Evolutionary conservation across 73 alveolate genomes (phyloP).

Genomic region (Paramecium octaurelia): DNA sequence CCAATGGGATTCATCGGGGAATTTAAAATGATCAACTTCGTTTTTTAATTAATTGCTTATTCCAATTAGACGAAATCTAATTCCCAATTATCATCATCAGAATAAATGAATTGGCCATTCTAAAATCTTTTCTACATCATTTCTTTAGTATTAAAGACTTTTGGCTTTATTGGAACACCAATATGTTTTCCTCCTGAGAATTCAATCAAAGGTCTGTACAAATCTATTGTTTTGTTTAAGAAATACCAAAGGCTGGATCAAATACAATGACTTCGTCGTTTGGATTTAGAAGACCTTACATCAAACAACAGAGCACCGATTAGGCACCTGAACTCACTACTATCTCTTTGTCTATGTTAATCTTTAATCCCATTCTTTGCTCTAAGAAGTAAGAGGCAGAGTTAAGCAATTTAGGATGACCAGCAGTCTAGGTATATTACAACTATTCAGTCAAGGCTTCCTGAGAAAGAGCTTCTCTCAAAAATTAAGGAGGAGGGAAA

Average conservation of each 20-base stretch:
- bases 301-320: background rate
- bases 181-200: constrained; percentile 34
- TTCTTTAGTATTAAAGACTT: background rate
- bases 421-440: constrained; percentile 32
- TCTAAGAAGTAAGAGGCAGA: constrained; percentile 18
- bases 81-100: background rate
- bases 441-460: constrained; percentile 26
- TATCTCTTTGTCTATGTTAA: constrained; percentile 16
- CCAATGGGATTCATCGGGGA: constrained; percentile 91
- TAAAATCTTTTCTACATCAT: background rate
- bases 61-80: background rate
- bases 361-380: background rate
- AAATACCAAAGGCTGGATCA: constrained; percentile 56
- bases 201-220: constrained; percentile 50
- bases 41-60: background rate
- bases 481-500: constrained; percentile 51
- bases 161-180: constrained; percentile 40
- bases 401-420: constrained; percentile 33
- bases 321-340: constrained; percentile 57
- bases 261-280: constrained; percentile 54
- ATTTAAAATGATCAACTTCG: constrained; percentile 61
- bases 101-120: background rate
- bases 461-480: constrained; percentile 24
- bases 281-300: constrained; percentile 40
- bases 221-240: background rate